Base-by-base conservation (phyloP, 768 basidiomycete species). In the Tricholoma furcatifolium region DNA sequence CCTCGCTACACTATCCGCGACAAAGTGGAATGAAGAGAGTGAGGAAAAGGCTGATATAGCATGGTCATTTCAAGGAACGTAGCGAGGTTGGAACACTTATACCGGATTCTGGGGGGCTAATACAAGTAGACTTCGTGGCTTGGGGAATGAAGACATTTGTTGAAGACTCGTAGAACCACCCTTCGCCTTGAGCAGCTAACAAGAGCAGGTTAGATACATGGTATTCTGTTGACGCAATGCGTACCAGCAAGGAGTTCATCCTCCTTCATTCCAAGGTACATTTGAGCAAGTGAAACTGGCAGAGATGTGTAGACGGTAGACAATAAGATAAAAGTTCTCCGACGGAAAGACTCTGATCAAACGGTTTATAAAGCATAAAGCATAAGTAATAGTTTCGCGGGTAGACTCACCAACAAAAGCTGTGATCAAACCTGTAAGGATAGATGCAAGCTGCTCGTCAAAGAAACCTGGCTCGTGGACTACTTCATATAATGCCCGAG, bases 271-370 rank as follows among this genome's bases (percentile, higher is more conserved):
- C 84, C 83, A 38, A 89, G 72, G 62, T 87, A 88, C 23, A 57
- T 66, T 57, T 81, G 76, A 11, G 81, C 83, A 3, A 84, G 71
- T 2, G 75, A 50, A 10, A 83, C 54, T 11, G 81, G 77, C 20
- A 91, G 67, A 1, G 84, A 82, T 2, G 79, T 76, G 66, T 87
- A 89, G n/a, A 84, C 85, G 59, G 74, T 80, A 8, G 82, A 77
- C 18, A 89, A 60, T 8, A 89, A 71, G 1, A 60, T 59, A 55
- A 85, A 76, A 0, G 83, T 84, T 54, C 81, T 75, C 50, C 62
- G 61, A 40, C 85, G 82, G 68, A 88, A 89, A 8, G 73, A 63
- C 3, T 80, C 88, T 90, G 36, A 15, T 24, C 48, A 6, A 41
- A 50, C 42, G 15, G 48, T 48, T 45, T 47, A 18, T 32, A 18